A percentile compares a stretch with the other conserved stretches of the same genome.
Conservation (phyloP, 2,329 filamentous ascomycete species). For the Verticillium zaregamsianum region DNA sequence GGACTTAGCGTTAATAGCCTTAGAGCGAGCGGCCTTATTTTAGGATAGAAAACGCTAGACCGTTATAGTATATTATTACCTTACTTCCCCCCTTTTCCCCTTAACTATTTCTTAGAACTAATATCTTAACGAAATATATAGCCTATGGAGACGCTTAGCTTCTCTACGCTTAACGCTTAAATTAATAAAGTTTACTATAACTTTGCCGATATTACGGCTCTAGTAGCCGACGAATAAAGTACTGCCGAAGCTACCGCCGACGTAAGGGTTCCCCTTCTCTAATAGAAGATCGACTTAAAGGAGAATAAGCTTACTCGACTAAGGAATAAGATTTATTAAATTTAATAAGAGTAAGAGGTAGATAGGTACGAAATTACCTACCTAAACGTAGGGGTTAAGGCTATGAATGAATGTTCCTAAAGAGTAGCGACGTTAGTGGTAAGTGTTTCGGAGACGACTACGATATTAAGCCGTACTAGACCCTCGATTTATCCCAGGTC, state of each 20-base stretch:
- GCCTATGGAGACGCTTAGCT: neutral
- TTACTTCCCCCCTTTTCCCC: neutral
- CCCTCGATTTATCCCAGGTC: neutral
- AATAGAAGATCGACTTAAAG: neutral
- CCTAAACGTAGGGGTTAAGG: neutral
- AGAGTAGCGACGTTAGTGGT: neutral
- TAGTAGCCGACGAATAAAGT: neutral
- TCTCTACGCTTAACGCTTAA: neutral
- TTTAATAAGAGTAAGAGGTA: neutral
- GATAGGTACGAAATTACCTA: neutral
- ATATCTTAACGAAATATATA: neutral
- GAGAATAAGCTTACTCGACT: neutral
- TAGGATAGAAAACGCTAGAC: too few species aligned
- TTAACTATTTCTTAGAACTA: neutral
- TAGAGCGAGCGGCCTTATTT: too few species aligned
- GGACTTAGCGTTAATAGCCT: too few species aligned
- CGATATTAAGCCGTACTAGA: neutral
- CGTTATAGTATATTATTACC: too few species aligned
- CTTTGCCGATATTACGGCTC: neutral
- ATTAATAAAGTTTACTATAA: neutral
- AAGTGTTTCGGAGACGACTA: neutral
- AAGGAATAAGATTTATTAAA: neutral
- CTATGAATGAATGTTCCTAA: neutral
- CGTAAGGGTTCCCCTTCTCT: neutral
- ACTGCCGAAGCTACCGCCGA: neutral